A percentile compares a stretch with the other conserved stretches of the same genome.
Conservation (phyloP, 1,139 yeast species). For the Cylindricascospora bacillispora region DNA sequence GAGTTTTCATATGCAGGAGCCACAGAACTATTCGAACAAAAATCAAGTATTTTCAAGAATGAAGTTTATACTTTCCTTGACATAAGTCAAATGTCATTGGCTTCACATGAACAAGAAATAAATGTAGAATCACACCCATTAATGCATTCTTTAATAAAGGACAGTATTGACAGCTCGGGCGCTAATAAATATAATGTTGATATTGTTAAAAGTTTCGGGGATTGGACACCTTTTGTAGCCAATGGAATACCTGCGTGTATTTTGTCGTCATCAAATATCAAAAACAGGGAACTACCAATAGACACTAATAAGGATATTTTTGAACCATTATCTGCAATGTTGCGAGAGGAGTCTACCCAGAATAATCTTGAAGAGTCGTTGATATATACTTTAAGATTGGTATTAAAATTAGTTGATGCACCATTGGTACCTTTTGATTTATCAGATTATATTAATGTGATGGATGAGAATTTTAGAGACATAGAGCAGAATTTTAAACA, state of each 20-base stretch:
- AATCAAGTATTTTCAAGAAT: constrained; percentile 38
- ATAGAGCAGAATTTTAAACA: constrained; percentile 33
- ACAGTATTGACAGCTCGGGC: constrained; percentile 1
- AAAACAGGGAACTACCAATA: constrained; percentile 33
- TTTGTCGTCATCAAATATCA: constrained; percentile 30
- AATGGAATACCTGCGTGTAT: constrained; percentile 54
- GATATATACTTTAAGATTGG: constrained; percentile 40
- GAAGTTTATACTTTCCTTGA: constrained; percentile 70
- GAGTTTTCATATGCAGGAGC: constrained; percentile 79
- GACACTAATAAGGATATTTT: constrained; percentile 59
- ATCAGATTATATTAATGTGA: constrained; percentile 32
- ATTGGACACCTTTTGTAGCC: constrained; percentile 45
- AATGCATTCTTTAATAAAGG: constrained; percentile 31
- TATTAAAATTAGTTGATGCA: constrained; percentile 49
- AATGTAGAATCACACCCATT: constrained; percentile 57
- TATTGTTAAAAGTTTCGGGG: constrained; percentile 40
- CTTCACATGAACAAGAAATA: constrained; percentile 50
- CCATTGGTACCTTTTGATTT: constrained; percentile 69
- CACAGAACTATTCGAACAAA: constrained; percentile 62
- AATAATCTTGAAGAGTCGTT: constrained; percentile 39
- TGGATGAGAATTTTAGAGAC: constrained; percentile 37
- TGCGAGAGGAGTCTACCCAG: constrained; percentile 10
- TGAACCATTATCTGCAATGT: constrained; percentile 38
- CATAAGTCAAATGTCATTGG: constrained; percentile 31
- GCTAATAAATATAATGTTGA: constrained; percentile 10